Evolutionary conservation across 768 basidiomycete genomes (phyloP).

Genomic region (Hydnomerulius pinastri): DNA sequence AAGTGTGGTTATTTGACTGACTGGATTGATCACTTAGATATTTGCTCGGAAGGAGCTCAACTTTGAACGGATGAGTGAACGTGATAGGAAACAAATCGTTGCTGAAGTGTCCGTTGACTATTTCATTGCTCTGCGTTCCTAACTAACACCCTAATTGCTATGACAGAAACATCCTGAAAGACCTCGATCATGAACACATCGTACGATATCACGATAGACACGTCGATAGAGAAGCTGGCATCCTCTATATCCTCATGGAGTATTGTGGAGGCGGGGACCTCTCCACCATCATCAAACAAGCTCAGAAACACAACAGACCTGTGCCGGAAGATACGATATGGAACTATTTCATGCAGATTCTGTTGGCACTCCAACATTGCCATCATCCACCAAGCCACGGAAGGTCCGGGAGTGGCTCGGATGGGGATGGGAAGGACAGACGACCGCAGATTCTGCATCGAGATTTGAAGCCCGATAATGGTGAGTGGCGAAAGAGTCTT

Average conservation of each 20-base stretch:
- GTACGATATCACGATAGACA: slow-evolving; percentile 93
- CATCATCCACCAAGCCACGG: slow-evolving; percentile 70
- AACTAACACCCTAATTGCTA: too few species aligned
- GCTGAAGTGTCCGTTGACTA: slow-evolving; percentile 84
- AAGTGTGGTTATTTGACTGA: neutral
- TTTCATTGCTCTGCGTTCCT: neutral
- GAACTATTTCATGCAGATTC: slow-evolving; percentile 93
- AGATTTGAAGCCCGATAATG: slow-evolving; percentile 97
- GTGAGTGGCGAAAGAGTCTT: slow-evolving; percentile 41
- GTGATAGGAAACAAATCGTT: slow-evolving; percentile 95
- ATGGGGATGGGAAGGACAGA: slow-evolving; percentile 48
- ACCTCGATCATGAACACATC: slow-evolving; percentile 92
- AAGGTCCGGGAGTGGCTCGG: slow-evolving; percentile 43
- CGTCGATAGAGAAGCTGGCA: slow-evolving; percentile 87
- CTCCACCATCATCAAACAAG: slow-evolving; percentile 81
- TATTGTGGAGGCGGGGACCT: slow-evolving; percentile 98
- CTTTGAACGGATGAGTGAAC: slow-evolving; percentile 95
- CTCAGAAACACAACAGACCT: slow-evolving; percentile 63
- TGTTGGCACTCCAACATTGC: slow-evolving; percentile 88
- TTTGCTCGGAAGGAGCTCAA: slow-evolving; percentile 96
- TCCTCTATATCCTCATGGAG: slow-evolving; percentile 98
- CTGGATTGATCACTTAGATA: slow-evolving; percentile 42
- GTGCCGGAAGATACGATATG: slow-evolving; percentile 94
- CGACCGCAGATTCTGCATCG: slow-evolving; percentile 85
- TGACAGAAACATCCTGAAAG: slow-evolving; percentile 95